phyloP scores from a whole-genome alignment of 2,329 filamentous ascomycete species.

The Talaromyces marneffei region DNA sequence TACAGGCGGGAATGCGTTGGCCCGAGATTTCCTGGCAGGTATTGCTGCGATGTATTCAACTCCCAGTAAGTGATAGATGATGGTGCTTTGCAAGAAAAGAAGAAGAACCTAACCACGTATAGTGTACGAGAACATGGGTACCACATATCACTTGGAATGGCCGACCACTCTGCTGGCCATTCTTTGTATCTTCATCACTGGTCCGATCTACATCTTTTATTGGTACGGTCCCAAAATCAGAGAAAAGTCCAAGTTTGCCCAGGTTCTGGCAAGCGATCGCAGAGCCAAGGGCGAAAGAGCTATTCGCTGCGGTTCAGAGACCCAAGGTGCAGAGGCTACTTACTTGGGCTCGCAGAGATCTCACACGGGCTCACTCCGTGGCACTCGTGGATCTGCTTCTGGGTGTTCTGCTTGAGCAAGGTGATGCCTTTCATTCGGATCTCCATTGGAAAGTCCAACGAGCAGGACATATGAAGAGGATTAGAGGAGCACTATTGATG shows the following conservation, averaged over 20 bases:
- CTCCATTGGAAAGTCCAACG: neutral
- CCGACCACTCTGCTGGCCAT: slow-evolving; percentile 56
- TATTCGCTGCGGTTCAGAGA: slow-evolving; percentile 15
- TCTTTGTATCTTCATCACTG: slow-evolving; percentile 56
- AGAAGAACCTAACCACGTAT: neutral
- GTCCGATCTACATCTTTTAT: slow-evolving; percentile 62
- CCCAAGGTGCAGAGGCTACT: slow-evolving; percentile 13
- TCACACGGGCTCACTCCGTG: slow-evolving; percentile 7
- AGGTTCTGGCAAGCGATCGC: slow-evolving; percentile 49
- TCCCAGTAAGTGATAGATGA: slow-evolving; percentile 37
- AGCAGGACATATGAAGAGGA: neutral
- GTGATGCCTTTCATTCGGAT: neutral
- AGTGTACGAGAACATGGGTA: slow-evolving; percentile 47
- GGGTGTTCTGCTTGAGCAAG: neutral
- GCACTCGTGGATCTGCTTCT: neutral
- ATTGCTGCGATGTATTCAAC: slow-evolving; percentile 54
- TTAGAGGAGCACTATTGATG: neutral
- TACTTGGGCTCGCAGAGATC: slow-evolving; percentile 10
- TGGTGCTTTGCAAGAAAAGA: neutral
- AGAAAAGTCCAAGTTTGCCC: slow-evolving; percentile 57
- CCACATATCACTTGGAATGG: slow-evolving; percentile 48
- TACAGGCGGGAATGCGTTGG: slow-evolving; percentile 60
- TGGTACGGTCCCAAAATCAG: slow-evolving; percentile 56
- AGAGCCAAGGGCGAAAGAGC: slow-evolving; percentile 19
- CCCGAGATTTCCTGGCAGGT: slow-evolving; percentile 58